phyloP scores from a whole-genome alignment of 257 asterid species.

The Catharanthus roseus region DNA sequence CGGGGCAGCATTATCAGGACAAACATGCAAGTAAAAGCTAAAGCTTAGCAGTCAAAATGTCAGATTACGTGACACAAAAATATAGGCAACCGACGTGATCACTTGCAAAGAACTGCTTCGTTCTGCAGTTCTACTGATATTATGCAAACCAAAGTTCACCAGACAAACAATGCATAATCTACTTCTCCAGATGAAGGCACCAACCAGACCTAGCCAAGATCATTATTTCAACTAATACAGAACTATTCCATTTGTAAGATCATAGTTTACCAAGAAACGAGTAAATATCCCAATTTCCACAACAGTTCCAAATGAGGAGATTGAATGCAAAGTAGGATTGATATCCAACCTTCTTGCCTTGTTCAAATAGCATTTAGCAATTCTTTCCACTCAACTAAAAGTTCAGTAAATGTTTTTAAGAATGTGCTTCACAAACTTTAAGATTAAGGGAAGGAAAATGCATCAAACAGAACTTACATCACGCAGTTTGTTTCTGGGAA shows the following conservation, averaged over 20 bases:
- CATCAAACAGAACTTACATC: slow-evolving; percentile 54
- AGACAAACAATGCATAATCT: not conserved
- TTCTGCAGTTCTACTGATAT: no score
- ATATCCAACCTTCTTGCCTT: not conserved
- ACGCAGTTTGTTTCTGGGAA: slow-evolving; percentile 89
- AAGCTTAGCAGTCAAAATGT: not conserved
- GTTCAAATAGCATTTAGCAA: not conserved
- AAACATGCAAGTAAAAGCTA: not conserved
- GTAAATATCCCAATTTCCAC: not conserved
- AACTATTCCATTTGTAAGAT: not conserved
- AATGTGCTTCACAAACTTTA: not conserved
- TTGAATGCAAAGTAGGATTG: not conserved
- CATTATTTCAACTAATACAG: not conserved
- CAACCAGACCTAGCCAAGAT: not conserved
- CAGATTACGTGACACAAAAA: not conserved
- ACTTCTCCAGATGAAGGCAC: not conserved
- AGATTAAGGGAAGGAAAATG: slow-evolving; percentile 2
- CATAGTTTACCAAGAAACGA: not conserved
- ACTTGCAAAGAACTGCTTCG: not conserved
- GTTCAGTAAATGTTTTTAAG: not conserved
- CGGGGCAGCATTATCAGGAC: not conserved
- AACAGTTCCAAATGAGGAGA: not conserved
- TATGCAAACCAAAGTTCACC: not conserved
- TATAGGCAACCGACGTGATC: not conserved
- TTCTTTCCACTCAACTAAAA: not conserved